Percentiles rank a stretch among this genome's conserved stretches.
These are phyloP conservation scores for Macrolepiota dolichaula DNA, from an alignment of 768 basidiomycete species.

Conservation along the genomic window DNA sequence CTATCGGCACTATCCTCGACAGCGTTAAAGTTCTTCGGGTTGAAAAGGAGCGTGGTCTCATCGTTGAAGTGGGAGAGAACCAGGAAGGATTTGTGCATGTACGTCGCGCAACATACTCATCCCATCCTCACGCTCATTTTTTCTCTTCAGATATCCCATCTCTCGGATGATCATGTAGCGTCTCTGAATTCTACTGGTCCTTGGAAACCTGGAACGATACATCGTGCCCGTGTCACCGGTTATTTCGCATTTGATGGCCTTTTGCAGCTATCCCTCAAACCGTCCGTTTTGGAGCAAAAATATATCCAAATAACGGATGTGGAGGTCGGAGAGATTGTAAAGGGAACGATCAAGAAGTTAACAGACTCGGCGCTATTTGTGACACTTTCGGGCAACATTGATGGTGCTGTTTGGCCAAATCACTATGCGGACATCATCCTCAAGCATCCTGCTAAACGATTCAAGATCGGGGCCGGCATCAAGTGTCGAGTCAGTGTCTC, in stretches of 20 bases:
- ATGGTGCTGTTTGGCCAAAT: constrained; percentile 90
- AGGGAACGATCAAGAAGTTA: constrained; percentile 84
- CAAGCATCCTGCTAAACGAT: constrained; percentile 89
- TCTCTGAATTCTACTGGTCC: constrained; percentile 74
- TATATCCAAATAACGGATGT: constrained; percentile 84
- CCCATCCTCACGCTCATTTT: constrained; percentile 7
- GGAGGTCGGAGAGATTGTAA: constrained; percentile 81
- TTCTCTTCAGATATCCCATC: constrained; percentile 78
- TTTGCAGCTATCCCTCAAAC: constrained; percentile 82
- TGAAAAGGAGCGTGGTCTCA: constrained; percentile 80
- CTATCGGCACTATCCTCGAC: constrained; percentile 72
- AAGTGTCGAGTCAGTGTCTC: constrained; percentile 71
- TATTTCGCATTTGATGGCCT: constrained; percentile 84
- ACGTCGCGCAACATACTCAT: constrained; percentile 24
- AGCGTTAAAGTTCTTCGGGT: constrained; percentile 69
- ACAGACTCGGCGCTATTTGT: constrained; percentile 82
- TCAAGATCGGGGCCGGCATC: constrained; percentile 77
- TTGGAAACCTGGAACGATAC: constrained; percentile 77
- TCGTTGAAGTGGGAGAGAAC: constrained; percentile 60
- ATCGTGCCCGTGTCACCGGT: constrained; percentile 85
- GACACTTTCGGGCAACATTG: constrained; percentile 80
- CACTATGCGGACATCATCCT: constrained; percentile 95
- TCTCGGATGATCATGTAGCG: constrained; percentile 87
- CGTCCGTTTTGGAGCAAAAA: constrained; percentile 78
- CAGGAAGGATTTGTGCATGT: constrained; percentile 88